phyloP scores from a whole-genome alignment of 805 yeast species.

The Candida multigemmis region DNA sequence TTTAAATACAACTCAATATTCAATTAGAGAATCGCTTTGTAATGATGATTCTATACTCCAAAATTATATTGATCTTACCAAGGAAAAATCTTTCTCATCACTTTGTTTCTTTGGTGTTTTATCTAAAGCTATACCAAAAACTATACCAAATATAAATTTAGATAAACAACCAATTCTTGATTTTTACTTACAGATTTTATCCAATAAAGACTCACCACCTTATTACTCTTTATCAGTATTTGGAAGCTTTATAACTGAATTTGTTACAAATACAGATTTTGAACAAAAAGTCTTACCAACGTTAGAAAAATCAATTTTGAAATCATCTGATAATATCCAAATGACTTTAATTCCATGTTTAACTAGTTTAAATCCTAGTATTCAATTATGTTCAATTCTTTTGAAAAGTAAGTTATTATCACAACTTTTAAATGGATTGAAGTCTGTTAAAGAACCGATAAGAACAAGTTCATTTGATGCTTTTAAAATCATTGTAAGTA shows the following conservation, averaged over 20 bases:
- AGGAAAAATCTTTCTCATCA: no score
- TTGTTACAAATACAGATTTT: conserved; percentile 28
- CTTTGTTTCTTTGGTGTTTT: no score
- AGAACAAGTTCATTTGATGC: conserved; percentile 39
- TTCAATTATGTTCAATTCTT: conserved; percentile 6
- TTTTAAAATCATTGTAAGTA: conserved; percentile 11
- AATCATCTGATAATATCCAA: conserved; percentile 57
- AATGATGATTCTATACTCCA: no score
- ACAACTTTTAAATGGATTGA: conserved; percentile 30
- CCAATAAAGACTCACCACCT: conserved; percentile 35
- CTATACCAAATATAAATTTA: no score
- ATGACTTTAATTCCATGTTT: neutral
- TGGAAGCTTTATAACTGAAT: conserved; percentile 36
- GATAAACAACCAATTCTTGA: no score
- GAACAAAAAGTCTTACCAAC: conserved; percentile 40
- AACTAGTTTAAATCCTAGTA: neutral
- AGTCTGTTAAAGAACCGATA: conserved; percentile 63
- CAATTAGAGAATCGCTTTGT: conserved; percentile 9
- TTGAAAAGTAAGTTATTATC: conserved; percentile 19
- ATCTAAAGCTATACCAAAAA: no score
- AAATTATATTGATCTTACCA: no score
- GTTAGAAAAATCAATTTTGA: conserved; percentile 63
- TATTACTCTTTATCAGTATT: conserved; percentile 24
- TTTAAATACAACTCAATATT: conserved; percentile 18
- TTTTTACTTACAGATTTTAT: no score